Evolutionary conservation across 169 alveolate genomes (phyloP), one percentile per base, ranked within the genome.

Genomic region (Fabrea salina): DNA sequence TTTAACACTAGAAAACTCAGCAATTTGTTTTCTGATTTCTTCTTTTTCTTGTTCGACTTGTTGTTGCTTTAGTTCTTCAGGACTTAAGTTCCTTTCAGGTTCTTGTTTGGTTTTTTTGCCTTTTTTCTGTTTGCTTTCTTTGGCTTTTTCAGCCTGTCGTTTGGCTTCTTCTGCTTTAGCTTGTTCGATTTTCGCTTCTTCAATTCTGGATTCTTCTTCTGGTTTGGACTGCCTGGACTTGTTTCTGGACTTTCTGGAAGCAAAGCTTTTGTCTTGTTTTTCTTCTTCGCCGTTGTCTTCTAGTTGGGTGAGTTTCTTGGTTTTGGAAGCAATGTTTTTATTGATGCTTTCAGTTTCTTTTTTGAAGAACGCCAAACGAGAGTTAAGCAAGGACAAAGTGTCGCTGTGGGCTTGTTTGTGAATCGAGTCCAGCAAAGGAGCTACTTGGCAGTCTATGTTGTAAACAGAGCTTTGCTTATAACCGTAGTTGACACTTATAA

Each of bases 401-500:
- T 82, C 91, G 1, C 53, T 61, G 50, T 78, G 64, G 51, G 89
- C 72, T 32, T 79, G 77, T n/a, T 76, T 84, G 41, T 50, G 54
- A 6, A 86, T 64, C 25, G 82, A 59, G 53, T 82, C 86, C 25
- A 86, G 39, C 0, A 82, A 82, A 4, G 89, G 84, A 5, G 83
- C 86, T 8, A 80, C 77, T 64, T 86, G 70, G 75, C 91, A 86
- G 61, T 86, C 74, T n/a, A 86, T 86, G 68, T 86, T 86, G 86
- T 82, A 86, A 6, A 82, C 81, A 41, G 66, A 41, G 39, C 47
- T 39, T 53, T 86, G 84, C 41, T 77, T 77, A 61, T 86, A 77
- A 32, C 91, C 91, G 49, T 74, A 86, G 56, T 54, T 67, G 5
- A 80, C 91, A 27, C 72, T 53, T 22, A 80, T 71, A 51, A 68